Evolutionary conservation across 2,329 filamentous ascomycete genomes (phyloP), one percentile per base, ranked within the genome.

Genomic region (Fusarium secorum): DNA sequence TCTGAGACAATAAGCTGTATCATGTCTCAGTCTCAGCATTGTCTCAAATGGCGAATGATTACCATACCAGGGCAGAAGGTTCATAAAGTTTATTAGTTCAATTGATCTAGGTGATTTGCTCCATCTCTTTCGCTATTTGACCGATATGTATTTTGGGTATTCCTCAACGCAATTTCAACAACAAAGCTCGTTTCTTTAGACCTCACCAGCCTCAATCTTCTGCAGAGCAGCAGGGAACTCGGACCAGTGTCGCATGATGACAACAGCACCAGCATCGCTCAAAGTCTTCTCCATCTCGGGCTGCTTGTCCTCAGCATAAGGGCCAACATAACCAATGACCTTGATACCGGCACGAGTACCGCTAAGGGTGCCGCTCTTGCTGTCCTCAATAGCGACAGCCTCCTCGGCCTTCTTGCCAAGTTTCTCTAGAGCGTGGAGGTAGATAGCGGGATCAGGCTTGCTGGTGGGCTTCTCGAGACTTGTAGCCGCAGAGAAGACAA

Each of bases 391-490:
- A 28, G 94, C 92, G 35, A 97, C 86, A 72, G 88, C 90, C 85
- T 97, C 91, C 49, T 84, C 84, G 4, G 93, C 84, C 76, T 87
- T 88, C 82, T 91, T 91, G 68, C 91, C 91, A 55, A 97, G 86
- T 78, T 88, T 83, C 82, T 94, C 83, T 78, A 94, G 88, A 26
- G 94, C 92, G 80, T 91, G 87, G 71, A 94, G 82, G 84, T 97
- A 97, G 82, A 97, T 91, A 73, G 93, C 93, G 22, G 95, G 94
- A 82, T 97, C 93, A 20, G 94, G 94, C 88, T 97, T 97, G 81
- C 90, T 93, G 60, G 93, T 95, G n/a, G 94, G 94, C 77, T 85
- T 89, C 62, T 88, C 84, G 74, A 97, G 87, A 64, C 90, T 93
- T 35, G 90, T 93, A 62, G 93, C 93, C 60, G 94, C 94, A 46